phyloP scores from a whole-genome alignment of 2,329 filamentous ascomycete species.

The Hypoxylon sp. region DNA sequence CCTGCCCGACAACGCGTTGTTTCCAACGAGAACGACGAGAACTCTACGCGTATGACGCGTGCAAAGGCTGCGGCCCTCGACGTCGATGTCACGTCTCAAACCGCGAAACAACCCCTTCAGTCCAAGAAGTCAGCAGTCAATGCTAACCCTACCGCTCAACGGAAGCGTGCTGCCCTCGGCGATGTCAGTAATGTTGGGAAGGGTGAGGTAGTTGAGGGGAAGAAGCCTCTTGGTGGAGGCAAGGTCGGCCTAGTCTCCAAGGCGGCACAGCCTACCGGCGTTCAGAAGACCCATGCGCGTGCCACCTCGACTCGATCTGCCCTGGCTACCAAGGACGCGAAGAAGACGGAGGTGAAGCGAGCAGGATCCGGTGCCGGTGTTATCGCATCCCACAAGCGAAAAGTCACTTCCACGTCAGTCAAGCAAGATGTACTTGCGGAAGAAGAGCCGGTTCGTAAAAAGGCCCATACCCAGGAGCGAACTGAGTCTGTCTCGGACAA shows the following conservation, averaged over 20 bases:
- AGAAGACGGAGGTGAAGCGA: conserved; percentile 81
- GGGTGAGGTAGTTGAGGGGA: conserved; percentile 77
- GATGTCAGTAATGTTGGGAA: conserved; percentile 98
- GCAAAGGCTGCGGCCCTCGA: conserved; percentile 86
- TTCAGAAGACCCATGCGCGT: conserved; percentile 77
- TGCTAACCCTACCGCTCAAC: conserved; percentile 64
- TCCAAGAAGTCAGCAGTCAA: conserved; percentile 75
- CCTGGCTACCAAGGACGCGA: conserved; percentile 76
- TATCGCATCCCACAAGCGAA: conserved; percentile 78
- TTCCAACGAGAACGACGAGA: conserved; percentile 96
- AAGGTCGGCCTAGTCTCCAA: conserved; percentile 84
- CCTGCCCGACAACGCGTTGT: conserved; percentile 80
- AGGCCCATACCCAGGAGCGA: conserved; percentile 66
- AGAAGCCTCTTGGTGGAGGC: conserved; percentile 74
- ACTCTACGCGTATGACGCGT: conserved; percentile 90
- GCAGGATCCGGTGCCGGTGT: conserved; percentile 80
- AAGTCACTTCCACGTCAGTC: conserved; percentile 66
- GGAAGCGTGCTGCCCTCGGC: conserved; percentile 87
- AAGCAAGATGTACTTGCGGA: conserved; percentile 75
- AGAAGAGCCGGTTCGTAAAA: conserved; percentile 78
- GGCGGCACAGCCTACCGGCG: conserved; percentile 82
- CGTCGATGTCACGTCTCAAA: conserved; percentile 72
- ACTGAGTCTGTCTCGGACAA: conserved; percentile 39
- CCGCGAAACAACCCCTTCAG: conserved; percentile 75
- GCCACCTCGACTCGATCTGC: conserved; percentile 73